A percentile compares a stretch with the other conserved stretches of the same genome.
Evolutionary conservation across 1,139 yeast species (phyloP).

Genomic region (Meyerozyma smithsonii): DNA sequence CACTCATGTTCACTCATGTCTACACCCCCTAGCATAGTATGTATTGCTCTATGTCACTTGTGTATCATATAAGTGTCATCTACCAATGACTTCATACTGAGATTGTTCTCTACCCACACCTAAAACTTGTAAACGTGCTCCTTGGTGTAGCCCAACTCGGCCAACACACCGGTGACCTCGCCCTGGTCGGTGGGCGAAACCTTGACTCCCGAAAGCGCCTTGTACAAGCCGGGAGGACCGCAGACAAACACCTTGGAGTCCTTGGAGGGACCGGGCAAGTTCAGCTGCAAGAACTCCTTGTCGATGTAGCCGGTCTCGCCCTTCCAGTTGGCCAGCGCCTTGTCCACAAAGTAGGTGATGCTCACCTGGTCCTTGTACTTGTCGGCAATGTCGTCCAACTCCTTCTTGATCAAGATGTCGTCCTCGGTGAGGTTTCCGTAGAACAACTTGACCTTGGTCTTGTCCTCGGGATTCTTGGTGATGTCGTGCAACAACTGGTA

Average conservation of each 20-base stretch:
- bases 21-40: too few species aligned
- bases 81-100: not conserved
- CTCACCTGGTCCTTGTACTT: slow-evolving; percentile 72
- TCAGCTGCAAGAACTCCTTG: slow-evolving; percentile 41
- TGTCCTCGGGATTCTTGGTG: slow-evolving; percentile 70
- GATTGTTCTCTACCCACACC: slow-evolving; percentile 78
- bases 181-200: slow-evolving; percentile 90
- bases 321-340: slow-evolving; percentile 47
- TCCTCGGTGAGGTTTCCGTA: slow-evolving; percentile 75
- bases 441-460: slow-evolving; percentile 74
- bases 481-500: slow-evolving; percentile 76
- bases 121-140: slow-evolving; percentile 89
- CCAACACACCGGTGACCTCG: slow-evolving; percentile 81
- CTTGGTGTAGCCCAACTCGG: slow-evolving; percentile 83
- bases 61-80: too few species aligned
- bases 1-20: too few species aligned
- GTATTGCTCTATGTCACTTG: too few species aligned
- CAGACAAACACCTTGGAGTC: slow-evolving; percentile 89
- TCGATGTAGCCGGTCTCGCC: slow-evolving; percentile 45
- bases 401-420: slow-evolving; percentile 75
- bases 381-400: slow-evolving; percentile 62
- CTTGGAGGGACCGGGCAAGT: slow-evolving; percentile 60
- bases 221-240: slow-evolving; percentile 26
- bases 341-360: slow-evolving; percentile 77
- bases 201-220: slow-evolving; percentile 67